Evolutionary conservation across 2,329 filamentous ascomycete genomes (phyloP).

Genomic region (Exophiala aquamarina): DNA sequence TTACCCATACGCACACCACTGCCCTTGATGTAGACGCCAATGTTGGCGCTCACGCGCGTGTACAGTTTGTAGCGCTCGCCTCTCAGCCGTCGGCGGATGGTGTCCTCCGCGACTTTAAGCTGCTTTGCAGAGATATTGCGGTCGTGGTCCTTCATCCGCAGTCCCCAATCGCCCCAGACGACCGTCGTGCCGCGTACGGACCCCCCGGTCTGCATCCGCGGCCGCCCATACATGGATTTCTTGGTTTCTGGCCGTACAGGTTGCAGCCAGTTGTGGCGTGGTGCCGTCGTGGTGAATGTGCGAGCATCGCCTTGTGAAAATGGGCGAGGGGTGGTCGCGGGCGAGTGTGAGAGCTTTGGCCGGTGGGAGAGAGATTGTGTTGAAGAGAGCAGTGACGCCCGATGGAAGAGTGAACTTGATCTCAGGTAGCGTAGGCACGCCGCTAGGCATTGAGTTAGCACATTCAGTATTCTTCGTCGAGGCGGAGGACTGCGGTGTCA

Average conservation of each 20-base stretch:
- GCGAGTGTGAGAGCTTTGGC: constrained; percentile 17
- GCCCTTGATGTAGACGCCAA: constrained; percentile 91
- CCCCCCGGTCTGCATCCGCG: constrained; percentile 85
- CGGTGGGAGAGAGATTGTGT: constrained; percentile 25
- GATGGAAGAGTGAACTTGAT: constrained; percentile 2
- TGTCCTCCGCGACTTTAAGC: constrained; percentile 87
- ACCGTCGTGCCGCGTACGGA: constrained; percentile 91
- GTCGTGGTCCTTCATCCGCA: constrained; percentile 92
- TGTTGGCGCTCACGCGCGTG: constrained; percentile 85
- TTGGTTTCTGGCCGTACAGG: constrained; percentile 77
- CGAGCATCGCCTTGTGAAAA: constrained; percentile 48
- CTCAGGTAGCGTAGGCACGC: constrained; percentile 15
- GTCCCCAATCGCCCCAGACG: constrained; percentile 91
- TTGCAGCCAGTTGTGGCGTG: constrained; percentile 71
- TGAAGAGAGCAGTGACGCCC: background rate
- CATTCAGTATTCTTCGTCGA: no score
- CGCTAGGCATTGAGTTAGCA: background rate
- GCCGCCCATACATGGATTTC: constrained; percentile 85
- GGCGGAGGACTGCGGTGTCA: no score
- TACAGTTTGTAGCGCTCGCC: constrained; percentile 92
- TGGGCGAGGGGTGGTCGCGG: constrained; percentile 37
- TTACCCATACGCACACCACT: constrained; percentile 99
- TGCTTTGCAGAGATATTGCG: constrained; percentile 83
- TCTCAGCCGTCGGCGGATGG: constrained; percentile 82
- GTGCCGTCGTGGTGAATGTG: constrained; percentile 70